Evolutionary conservation across 2,329 filamentous ascomycete genomes (phyloP).

Genomic region (Xylaria polymorpha): DNA sequence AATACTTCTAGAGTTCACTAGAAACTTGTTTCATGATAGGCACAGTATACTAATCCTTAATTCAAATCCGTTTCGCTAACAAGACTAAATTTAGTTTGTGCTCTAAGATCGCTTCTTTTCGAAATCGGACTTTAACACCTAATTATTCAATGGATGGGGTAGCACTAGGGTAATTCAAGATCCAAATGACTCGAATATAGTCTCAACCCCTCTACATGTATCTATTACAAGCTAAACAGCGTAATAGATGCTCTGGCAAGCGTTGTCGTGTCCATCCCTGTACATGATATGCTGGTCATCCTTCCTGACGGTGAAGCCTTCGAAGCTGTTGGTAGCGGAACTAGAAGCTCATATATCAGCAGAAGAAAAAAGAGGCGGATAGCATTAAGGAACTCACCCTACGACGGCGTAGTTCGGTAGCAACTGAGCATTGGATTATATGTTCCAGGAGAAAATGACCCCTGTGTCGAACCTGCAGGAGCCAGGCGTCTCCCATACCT

Average conservation of each 20-base stretch:
- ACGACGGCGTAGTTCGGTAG: constrained; percentile 14
- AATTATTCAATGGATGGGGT: too few relatives aligned
- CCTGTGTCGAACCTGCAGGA: constrained; percentile 22
- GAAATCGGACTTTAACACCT: too few relatives aligned
- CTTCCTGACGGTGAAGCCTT: constrained; percentile 26
- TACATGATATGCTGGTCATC: constrained; percentile 30
- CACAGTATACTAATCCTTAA: too few relatives aligned
- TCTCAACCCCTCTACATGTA: too few relatives aligned
- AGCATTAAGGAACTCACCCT: constrained; percentile 1
- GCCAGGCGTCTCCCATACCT: constrained; percentile 7
- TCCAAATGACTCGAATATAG: too few relatives aligned
- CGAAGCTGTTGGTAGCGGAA: constrained; percentile 18
- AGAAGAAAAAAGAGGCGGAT: not conserved
- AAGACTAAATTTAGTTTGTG: too few relatives aligned
- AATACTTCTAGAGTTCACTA: too few relatives aligned
- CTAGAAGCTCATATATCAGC: not conserved
- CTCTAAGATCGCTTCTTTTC: too few relatives aligned
- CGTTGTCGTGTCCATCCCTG: constrained; percentile 12
- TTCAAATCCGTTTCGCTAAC: too few relatives aligned
- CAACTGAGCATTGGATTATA: constrained; percentile 14
- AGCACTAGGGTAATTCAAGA: too few relatives aligned
- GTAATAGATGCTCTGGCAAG: constrained; percentile 24
- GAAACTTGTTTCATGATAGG: too few relatives aligned
- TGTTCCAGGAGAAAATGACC: constrained; percentile 23
- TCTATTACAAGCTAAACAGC: constrained; percentile 8